Conservation (phyloP, 1,139 yeast genomes). For the Taphrina flavorubra region DNA sequence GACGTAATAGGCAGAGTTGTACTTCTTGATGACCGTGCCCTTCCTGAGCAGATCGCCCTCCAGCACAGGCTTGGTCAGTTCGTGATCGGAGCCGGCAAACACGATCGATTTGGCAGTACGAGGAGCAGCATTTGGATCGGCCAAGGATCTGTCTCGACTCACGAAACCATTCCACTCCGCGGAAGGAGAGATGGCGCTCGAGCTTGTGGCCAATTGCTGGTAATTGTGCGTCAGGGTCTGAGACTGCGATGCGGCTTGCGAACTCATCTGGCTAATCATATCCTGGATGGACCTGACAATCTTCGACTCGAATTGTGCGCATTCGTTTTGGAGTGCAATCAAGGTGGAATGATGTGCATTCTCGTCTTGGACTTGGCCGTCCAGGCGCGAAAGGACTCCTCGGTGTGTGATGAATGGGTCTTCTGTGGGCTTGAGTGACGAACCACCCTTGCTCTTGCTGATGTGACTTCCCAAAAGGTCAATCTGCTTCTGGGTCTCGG, state of each 20-base stretch:
- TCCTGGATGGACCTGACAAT: conserved; percentile 56
- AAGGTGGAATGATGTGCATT: conserved; percentile 57
- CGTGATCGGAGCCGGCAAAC: conserved; percentile 55
- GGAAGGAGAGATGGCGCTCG: conserved; percentile 52
- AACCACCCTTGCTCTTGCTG: conserved; percentile 31
- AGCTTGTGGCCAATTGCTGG: conserved; percentile 50
- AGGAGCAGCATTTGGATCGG: conserved; percentile 51
- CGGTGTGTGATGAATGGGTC: conserved; percentile 60
- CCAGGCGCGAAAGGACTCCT: conserved; percentile 52
- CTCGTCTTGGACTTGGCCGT: conserved; percentile 56
- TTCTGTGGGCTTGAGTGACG: conserved; percentile 52
- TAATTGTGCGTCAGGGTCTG: conserved; percentile 49
- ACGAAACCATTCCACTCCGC: conserved; percentile 58
- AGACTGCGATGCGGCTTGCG: conserved; percentile 50
- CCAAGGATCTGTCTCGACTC: conserved; percentile 50
- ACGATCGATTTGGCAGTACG: conserved; percentile 53
- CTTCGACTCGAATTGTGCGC: conserved; percentile 56
- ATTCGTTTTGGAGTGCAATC: conserved; percentile 54
- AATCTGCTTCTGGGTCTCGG: conserved; percentile 52
- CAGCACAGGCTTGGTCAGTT: conserved; percentile 55
- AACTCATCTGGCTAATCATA: conserved; percentile 51
- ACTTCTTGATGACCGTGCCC: conserved; percentile 54
- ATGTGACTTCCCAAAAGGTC: conserved; percentile 52
- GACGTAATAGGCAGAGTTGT: conserved; percentile 57
- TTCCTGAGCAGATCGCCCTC: conserved; percentile 58